Percentiles rank a stretch among this genome's conserved stretches.
phyloP scores from a whole-genome alignment of 495 filamentous ascomycete genomes.

The Endocarpon pusillum region DNA sequence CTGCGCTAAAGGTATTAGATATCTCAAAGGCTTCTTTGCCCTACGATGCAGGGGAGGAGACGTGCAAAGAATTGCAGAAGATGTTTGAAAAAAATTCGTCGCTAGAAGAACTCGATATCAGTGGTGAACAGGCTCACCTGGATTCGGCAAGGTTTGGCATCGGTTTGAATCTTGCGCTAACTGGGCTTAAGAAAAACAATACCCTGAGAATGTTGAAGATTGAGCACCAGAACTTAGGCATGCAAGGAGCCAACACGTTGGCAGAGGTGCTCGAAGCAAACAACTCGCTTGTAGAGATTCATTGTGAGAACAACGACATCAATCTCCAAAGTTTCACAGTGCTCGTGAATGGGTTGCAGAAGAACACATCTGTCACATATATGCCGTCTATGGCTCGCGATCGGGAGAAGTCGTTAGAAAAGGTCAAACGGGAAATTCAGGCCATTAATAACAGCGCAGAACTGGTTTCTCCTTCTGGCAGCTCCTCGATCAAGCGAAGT shows the following conservation, averaged over 20 bases:
- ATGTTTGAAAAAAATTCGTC: slow-evolving; percentile 69
- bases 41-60: slow-evolving; percentile 55
- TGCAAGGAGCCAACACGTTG: slow-evolving; percentile 58
- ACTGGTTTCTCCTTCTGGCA: slow-evolving; percentile 1
- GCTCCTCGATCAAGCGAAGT: slow-evolving; percentile 12
- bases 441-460: slow-evolving; percentile 21
- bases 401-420: slow-evolving; percentile 41
- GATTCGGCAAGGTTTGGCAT: slow-evolving; percentile 74
- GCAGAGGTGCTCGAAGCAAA: slow-evolving; percentile 63
- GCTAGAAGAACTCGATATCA: slow-evolving; percentile 65
- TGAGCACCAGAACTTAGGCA: slow-evolving; percentile 44
- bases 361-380: slow-evolving; percentile 46
- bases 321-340: slow-evolving; percentile 63
- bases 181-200: slow-evolving; percentile 58
- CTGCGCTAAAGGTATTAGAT: slow-evolving; percentile 60
- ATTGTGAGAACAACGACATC: slow-evolving; percentile 68
- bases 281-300: slow-evolving; percentile 42
- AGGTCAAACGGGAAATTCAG: slow-evolving; percentile 40
- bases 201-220: slow-evolving; percentile 61
- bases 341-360: slow-evolving; percentile 52
- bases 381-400: slow-evolving; percentile 51
- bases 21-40: slow-evolving; percentile 78
- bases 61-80: slow-evolving; percentile 50
- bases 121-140: slow-evolving; percentile 74
- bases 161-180: slow-evolving; percentile 62